Conservation (phyloP, 257 asterid species). For the Petrea volubilis region DNA sequence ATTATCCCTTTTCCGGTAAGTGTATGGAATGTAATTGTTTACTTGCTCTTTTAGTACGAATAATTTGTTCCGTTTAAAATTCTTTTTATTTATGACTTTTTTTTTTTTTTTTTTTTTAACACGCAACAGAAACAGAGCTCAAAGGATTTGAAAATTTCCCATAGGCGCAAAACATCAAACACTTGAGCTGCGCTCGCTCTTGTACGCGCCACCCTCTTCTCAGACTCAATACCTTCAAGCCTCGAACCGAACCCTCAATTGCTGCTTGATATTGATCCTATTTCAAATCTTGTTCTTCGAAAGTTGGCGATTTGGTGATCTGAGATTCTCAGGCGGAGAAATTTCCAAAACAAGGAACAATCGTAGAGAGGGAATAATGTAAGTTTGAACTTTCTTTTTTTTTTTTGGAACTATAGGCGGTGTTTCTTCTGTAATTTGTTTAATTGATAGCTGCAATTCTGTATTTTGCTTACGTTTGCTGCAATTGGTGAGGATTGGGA, state of each 20-base stretch:
- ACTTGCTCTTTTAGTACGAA: no score
- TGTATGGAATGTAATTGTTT: no score
- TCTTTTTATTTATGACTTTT: no score
- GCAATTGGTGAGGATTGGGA: neutral
- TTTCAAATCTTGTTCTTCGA: neutral
- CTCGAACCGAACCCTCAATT: neutral
- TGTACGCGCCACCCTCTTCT: no score
- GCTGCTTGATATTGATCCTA: neutral
- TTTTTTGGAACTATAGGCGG: neutral
- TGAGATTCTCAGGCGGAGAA: neutral
- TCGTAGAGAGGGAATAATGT: conserved; percentile 12
- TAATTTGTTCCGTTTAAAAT: no score
- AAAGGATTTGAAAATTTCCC: no score
- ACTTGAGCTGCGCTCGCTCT: no score
- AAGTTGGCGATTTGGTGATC: neutral
- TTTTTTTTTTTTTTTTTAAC: no score
- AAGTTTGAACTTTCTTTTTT: neutral
- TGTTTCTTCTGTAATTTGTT: neutral
- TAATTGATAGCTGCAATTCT: neutral
- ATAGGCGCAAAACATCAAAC: no score
- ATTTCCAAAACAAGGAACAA: neutral
- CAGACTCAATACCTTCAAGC: no score
- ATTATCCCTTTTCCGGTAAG: no score
- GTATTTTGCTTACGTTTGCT: neutral
- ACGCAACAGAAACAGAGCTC: no score